These are phyloP conservation scores for Sarocladiaceae sp. DNA, from an alignment of 2,329 filamentous ascomycete genomes.

Conservation along the genomic window DNA sequence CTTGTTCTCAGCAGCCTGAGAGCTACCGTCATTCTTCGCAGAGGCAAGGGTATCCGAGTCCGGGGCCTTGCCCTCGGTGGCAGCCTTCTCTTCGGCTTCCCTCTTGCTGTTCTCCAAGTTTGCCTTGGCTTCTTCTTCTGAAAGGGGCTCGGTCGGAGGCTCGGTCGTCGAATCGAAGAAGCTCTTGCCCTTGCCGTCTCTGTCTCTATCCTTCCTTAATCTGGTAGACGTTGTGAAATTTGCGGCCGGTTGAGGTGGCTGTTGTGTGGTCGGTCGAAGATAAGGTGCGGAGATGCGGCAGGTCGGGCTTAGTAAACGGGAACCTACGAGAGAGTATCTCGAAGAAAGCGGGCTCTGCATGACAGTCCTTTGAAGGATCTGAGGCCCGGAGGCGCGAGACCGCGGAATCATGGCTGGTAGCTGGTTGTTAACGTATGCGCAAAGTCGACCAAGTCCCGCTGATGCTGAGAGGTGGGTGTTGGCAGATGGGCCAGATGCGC, in stretches of 20 bases:
- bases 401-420: conserved; percentile 32
- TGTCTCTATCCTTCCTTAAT: conserved; percentile 30
- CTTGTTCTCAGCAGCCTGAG: conserved; percentile 44
- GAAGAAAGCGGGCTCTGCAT: conserved; percentile 17
- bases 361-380: conserved; percentile 29
- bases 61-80: conserved; percentile 38
- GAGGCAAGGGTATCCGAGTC: conserved; percentile 37
- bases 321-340: conserved; percentile 19
- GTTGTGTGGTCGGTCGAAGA: conserved; percentile 23
- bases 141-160: conserved; percentile 37
- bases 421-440: background rate
- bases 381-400: conserved; percentile 32
- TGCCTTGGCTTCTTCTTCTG: conserved; percentile 46
- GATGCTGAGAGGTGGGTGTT: background rate
- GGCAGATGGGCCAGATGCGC: background rate
- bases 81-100: conserved; percentile 39
- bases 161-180: conserved; percentile 45
- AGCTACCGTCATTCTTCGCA: conserved; percentile 35
- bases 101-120: conserved; percentile 41
- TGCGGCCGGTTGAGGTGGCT: conserved; percentile 21
- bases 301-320: conserved; percentile 14
- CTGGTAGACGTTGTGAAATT: conserved; percentile 30
- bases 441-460: no score
- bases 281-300: conserved; percentile 20
- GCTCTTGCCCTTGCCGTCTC: conserved; percentile 28